These are phyloP conservation scores for Centrapalus pauciflorus DNA, from an alignment of 129 eudicot genomes.

Conservation along the genomic window DNA sequence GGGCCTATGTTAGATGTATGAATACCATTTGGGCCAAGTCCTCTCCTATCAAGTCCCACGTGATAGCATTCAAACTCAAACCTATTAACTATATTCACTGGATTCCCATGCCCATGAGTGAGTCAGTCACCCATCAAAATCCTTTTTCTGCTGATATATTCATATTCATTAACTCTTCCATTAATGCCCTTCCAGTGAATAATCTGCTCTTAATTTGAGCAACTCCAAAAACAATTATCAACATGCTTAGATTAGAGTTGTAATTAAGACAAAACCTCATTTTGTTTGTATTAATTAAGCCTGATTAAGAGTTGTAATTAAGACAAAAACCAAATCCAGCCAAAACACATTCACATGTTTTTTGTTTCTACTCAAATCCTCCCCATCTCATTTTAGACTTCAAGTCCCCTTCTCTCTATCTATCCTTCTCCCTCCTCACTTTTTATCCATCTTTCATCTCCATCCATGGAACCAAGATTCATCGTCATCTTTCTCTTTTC, in stretches of 20 bases:
- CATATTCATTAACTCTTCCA: background rate
- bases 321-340: conserved; percentile 14
- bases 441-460: conserved; percentile 14
- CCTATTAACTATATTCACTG: conserved; percentile 11
- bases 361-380: conserved; percentile 13
- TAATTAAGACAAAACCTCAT: background rate
- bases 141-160: too few species aligned
- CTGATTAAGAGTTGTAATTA: background rate
- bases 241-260: conserved; percentile 7
- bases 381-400: conserved; percentile 7
- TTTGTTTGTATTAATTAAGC: conserved; percentile 23
- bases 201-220: too few species aligned
- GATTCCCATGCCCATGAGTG: conserved; percentile 21
- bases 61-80: conserved; percentile 11
- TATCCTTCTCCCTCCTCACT: too few species aligned
- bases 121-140: too few species aligned
- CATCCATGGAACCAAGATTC: conserved; percentile 13
- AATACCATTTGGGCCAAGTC: background rate
- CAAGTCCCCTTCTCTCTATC: conserved; percentile 10
- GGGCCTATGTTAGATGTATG: background rate
- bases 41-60: conserved; percentile 11
- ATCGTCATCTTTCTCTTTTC: conserved; percentile 6
- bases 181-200: background rate
- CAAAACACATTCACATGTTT: conserved; percentile 32
- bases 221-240: background rate